A percentile compares a stretch with the other conserved stretches of the same genome.
phyloP scores from a whole-genome alignment of 257 asterid genomes.

The Apocynum venetum region DNA sequence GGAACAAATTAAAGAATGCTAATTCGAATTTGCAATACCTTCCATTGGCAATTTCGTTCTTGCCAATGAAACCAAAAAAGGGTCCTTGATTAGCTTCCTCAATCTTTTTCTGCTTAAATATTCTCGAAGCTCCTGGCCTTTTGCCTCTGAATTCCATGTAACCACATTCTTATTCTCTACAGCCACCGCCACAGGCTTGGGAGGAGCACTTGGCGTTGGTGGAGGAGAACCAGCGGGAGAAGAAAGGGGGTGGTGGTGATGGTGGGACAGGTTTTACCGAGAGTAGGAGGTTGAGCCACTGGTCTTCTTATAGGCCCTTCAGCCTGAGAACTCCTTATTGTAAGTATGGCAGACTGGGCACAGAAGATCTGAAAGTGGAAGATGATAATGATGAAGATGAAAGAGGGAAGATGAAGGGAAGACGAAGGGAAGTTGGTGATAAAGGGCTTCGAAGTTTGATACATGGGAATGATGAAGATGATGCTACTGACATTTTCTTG shows the following conservation, averaged over 20 bases:
- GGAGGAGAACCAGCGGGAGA: conserved; percentile 29
- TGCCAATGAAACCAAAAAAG: conserved; percentile 80
- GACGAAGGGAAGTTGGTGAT: conserved; percentile 36
- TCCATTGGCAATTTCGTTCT: conserved; percentile 93
- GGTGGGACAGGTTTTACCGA: conserved; percentile 78
- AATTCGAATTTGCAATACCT: conserved; percentile 42
- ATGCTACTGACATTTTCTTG: conserved; percentile 38
- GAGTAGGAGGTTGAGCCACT: conserved; percentile 56
- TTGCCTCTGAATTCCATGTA: conserved; percentile 87
- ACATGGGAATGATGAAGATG: conserved; percentile 47
- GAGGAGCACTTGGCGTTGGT: conserved; percentile 22
- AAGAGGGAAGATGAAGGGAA: conserved; percentile 33
- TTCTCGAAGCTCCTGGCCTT: conserved; percentile 92
- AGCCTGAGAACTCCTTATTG: conserved; percentile 63
- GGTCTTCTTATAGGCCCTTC: conserved; percentile 95
- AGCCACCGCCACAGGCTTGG: conserved; percentile 40
- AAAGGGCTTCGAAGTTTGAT: conserved; percentile 23
- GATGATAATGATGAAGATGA: conserved; percentile 42
- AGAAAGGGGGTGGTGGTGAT: conserved; percentile 33
- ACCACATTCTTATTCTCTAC: conserved; percentile 46
- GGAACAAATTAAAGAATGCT: not conserved
- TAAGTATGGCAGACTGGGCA: conserved; percentile 20
- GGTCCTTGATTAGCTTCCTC: conserved; percentile 87
- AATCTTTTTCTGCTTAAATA: conserved; percentile 88
- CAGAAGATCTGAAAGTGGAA: conserved; percentile 44